phyloP scores from a whole-genome alignment of 106 monocot genomes.

The Dendrobium catenatum region DNA sequence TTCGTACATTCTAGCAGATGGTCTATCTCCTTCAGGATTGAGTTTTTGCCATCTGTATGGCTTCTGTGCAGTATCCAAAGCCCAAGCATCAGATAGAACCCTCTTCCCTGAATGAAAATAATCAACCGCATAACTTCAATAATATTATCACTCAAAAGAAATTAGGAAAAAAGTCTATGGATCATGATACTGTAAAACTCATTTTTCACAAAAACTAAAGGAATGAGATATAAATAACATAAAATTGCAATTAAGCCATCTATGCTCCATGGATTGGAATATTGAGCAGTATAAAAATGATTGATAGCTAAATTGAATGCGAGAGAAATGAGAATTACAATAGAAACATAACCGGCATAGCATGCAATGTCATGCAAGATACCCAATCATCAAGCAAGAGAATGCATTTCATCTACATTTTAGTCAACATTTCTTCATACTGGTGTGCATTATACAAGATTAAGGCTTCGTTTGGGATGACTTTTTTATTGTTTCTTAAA shows the following conservation, averaged over 20 bases:
- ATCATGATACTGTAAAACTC: background rate
- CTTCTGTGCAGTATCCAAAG: constrained; percentile 94
- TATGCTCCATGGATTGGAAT: background rate
- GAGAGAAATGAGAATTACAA: background rate
- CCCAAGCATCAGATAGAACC: constrained; percentile 90
- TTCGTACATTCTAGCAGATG: constrained; percentile 89
- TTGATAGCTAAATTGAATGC: background rate
- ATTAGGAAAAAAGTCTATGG: background rate
- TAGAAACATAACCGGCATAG: background rate
- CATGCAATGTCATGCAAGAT: background rate
- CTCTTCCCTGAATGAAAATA: constrained; percentile 64
- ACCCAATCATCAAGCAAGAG: background rate
- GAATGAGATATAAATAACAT: background rate
- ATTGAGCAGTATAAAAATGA: background rate
- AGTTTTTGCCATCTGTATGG: constrained; percentile 98
- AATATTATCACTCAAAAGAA: background rate
- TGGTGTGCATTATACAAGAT: background rate
- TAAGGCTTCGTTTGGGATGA: too few species aligned
- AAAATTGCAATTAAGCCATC: background rate
- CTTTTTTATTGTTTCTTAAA: too few species aligned
- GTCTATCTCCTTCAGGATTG: constrained; percentile 88
- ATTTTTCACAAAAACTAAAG: background rate
- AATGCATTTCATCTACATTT: background rate
- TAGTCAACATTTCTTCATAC: background rate
- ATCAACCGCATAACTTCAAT: background rate